Conservation (phyloP, 2,329 filamentous ascomycete species). For the Pseudogymnoascus verrucosus region DNA sequence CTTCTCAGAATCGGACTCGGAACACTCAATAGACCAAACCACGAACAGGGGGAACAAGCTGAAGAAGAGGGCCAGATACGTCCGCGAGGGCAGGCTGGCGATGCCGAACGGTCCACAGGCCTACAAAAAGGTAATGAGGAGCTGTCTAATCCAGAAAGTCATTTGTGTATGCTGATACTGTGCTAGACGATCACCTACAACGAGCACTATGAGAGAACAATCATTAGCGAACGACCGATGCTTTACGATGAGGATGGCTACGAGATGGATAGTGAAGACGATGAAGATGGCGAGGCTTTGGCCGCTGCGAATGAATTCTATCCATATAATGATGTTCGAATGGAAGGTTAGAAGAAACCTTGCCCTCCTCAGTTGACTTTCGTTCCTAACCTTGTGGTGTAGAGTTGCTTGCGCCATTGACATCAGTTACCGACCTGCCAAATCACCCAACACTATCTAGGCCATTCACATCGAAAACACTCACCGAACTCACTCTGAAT, state of each 20-base stretch:
- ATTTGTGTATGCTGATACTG: constrained; percentile 13
- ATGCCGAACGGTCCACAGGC: constrained; percentile 56
- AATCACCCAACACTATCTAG: constrained; percentile 66
- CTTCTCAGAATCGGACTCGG: constrained; percentile 64
- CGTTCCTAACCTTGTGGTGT: constrained; percentile 24
- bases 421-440: constrained; percentile 64
- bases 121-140: constrained; percentile 57
- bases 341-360: constrained; percentile 52
- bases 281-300: constrained; percentile 53
- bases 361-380: background rate
- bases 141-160: background rate
- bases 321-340: constrained; percentile 62
- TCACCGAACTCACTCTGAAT: constrained; percentile 63
- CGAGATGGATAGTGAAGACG: constrained; percentile 64
- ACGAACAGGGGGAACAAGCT: constrained; percentile 74
- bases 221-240: constrained; percentile 66
- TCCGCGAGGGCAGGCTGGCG: constrained; percentile 61
- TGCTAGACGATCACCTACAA: constrained; percentile 64
- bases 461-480: constrained; percentile 65
- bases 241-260: constrained; percentile 72
- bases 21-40: constrained; percentile 59
- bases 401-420: constrained; percentile 71
- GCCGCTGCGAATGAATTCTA: constrained; percentile 61
- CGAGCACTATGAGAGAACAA: constrained; percentile 57
- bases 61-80: constrained; percentile 65